Percentiles rank a stretch among this genome's conserved stretches.
These are phyloP conservation scores for Boletus sp. DNA, from an alignment of 768 basidiomycete genomes.

Conservation along the genomic window DNA sequence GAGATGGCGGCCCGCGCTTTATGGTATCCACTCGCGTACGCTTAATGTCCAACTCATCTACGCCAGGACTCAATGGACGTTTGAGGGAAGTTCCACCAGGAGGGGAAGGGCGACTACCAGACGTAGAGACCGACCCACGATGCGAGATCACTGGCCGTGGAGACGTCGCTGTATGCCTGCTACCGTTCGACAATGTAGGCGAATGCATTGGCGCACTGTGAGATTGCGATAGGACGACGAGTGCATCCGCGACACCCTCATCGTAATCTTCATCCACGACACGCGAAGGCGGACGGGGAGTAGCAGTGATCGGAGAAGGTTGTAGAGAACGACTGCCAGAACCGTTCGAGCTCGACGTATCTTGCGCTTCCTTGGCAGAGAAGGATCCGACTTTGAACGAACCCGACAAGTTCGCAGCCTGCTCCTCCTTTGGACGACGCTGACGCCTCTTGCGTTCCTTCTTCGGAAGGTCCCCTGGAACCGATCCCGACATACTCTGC, in stretches of 20 bases:
- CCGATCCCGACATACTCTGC: conserved; percentile 29
- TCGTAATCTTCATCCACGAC: conserved; percentile 92
- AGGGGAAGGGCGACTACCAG: conserved; percentile 62
- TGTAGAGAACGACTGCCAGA: conserved; percentile 63
- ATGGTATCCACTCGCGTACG: conserved; percentile 56
- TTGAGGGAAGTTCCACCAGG: conserved; percentile 52
- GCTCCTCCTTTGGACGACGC: conserved; percentile 44
- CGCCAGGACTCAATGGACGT: conserved; percentile 64
- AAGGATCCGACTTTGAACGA: conserved; percentile 33
- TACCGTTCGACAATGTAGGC: conserved; percentile 56
- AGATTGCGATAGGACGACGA: conserved; percentile 64
- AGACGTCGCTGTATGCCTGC: conserved; percentile 47
- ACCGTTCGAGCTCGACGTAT: conserved; percentile 62
- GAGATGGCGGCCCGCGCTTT: conserved; percentile 53
- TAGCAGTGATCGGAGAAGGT: conserved; percentile 65
- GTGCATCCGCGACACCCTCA: conserved; percentile 81
- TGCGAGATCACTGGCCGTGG: conserved; percentile 49
- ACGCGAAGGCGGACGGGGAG: conserved; percentile 59
- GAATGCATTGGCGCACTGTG: conserved; percentile 41
- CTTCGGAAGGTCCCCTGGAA: conserved; percentile 44
- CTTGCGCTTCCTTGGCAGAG: conserved; percentile 50
- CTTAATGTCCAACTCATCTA: conserved; percentile 60
- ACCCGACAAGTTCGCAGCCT: conserved; percentile 30
- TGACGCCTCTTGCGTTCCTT: conserved; percentile 55
- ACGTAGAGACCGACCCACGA: conserved; percentile 66